Percentiles rank a stretch among this genome's conserved stretches.
Conservation (phyloP, 306 rosid genomes). For the cucumber (Cucumis sativus) region DNA sequence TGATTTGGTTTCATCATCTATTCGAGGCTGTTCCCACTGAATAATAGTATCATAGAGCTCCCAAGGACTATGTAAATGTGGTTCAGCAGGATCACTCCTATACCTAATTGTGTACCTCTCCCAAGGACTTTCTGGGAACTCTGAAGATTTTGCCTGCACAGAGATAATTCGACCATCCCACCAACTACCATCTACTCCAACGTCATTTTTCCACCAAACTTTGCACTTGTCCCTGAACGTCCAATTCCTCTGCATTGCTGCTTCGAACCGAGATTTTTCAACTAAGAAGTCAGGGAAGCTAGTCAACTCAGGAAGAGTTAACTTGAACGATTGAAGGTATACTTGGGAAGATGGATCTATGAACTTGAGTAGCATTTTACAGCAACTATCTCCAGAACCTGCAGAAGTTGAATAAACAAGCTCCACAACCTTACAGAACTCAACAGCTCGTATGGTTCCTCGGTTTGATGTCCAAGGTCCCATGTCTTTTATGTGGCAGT, state of each 20-base stretch:
- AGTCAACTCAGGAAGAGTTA: slow-evolving; percentile 82
- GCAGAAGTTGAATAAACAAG: slow-evolving; percentile 68
- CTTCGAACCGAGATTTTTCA: slow-evolving; percentile 67
- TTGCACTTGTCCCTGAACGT: slow-evolving; percentile 79
- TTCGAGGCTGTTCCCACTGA: slow-evolving; percentile 67
- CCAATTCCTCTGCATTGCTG: slow-evolving; percentile 79
- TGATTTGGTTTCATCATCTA: slow-evolving; percentile 36
- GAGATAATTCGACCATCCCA: slow-evolving; percentile 75
- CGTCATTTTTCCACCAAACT: slow-evolving; percentile 97
- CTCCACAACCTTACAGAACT: slow-evolving; percentile 56
- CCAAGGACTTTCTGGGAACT: slow-evolving; percentile 93
- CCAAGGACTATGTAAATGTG: slow-evolving; percentile 92
- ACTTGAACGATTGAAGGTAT: slow-evolving; percentile 42
- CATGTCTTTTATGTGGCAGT: slow-evolving; percentile 36
- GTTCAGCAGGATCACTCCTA: slow-evolving; percentile 54
- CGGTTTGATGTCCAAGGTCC: slow-evolving; percentile 62
- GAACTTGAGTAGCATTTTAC: slow-evolving; percentile 77
- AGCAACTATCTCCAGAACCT: slow-evolving; percentile 99
- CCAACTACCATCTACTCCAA: slow-evolving; percentile 73
- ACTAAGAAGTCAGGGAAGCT: slow-evolving; percentile 94
- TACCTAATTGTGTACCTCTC: slow-evolving; percentile 66
- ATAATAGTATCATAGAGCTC: slow-evolving; percentile 72
- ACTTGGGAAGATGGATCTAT: slow-evolving; percentile 60
- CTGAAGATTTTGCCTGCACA: slow-evolving; percentile 51
- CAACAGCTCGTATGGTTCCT: slow-evolving; percentile 59